Percentiles rank a stretch among this genome's conserved stretches.
phyloP scores from a whole-genome alignment of 2,329 filamentous ascomycete species.

The Diaporthe ilicicola region DNA sequence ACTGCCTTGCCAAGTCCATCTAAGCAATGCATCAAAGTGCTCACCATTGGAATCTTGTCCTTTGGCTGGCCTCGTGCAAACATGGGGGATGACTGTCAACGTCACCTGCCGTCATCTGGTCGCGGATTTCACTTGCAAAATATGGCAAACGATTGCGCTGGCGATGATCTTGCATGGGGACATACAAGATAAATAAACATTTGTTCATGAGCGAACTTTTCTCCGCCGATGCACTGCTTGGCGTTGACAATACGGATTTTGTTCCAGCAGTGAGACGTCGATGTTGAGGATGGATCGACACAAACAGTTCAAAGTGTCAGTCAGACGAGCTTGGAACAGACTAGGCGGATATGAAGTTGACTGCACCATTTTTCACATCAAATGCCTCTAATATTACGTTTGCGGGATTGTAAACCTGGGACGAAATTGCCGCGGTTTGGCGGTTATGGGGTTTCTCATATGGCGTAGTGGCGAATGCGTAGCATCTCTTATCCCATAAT shows the following conservation, averaged over 20 bases:
- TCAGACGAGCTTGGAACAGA: background rate
- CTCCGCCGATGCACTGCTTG: too few species aligned
- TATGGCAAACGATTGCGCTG: background rate
- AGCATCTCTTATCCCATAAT: conserved; percentile 7
- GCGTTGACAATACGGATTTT: background rate
- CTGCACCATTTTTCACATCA: background rate
- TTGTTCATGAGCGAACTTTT: too few species aligned
- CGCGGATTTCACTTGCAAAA: too few species aligned
- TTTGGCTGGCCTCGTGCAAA: background rate
- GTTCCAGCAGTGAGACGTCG: background rate
- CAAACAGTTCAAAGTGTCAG: too few species aligned
- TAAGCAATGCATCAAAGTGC: too few species aligned
- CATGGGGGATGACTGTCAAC: too few species aligned
- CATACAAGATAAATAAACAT: too few species aligned
- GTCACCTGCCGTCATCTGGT: too few species aligned
- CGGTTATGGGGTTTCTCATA: background rate
- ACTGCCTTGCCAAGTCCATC: too few species aligned
- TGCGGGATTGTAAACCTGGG: background rate
- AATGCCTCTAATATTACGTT: background rate
- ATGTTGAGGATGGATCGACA: rapidly evolving
- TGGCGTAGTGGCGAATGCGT: background rate
- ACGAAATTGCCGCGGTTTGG: too few species aligned
- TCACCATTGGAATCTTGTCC: background rate
- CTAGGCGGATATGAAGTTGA: background rate
- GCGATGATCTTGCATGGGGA: background rate